Base-by-base conservation (phyloP, 2,329 filamentous ascomycete genomes). In the Epichloe coenophiala region DNA sequence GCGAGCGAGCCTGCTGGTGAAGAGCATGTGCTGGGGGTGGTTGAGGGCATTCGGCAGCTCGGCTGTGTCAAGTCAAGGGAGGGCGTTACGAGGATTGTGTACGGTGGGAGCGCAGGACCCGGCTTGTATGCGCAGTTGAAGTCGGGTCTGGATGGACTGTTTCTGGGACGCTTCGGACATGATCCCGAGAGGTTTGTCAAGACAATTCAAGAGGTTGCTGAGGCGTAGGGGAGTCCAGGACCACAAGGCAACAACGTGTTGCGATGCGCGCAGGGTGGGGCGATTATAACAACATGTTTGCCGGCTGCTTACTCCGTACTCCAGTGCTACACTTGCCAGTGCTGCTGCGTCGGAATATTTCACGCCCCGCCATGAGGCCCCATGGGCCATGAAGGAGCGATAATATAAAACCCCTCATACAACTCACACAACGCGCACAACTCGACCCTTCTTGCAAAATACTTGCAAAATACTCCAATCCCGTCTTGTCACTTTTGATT, bases 61-160 rank as follows among this genome's bases (percentile, higher is more conserved):
- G 73, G 78, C 27, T 69, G 76, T 49, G 68, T 80, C 6, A 66
- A 66, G 52, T 61, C 61, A 19, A 70, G 82, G 47, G 68, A 67
- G 11, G 84, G 80, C 0, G 63, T 71, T 4, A 82, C 80, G 48
- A 78, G 86, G 54, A 81, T 93, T 42, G 64, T 94, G 17, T 95
- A 94, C 63, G 88, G 88, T 0, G 88, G 88, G 1, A 89, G 85
- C 63, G 88, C 88, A 11, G 86, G 87, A 0, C 86, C 86, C 1
- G 88, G 88, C 0, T 72, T 89, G 45, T 94, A 85, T 68, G 73
- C 71, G 57, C 76, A 74, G 57, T 69, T 93, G 54, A 80, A 77
- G 50, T 74, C 78, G 23, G 83, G 79, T 0, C 80, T 91, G 12
- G 88, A 94, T 67, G 88, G 87, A 0, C 70, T 93, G 65, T 93